Evolutionary conservation across 768 basidiomycete genomes (phyloP), one percentile per base, ranked within the genome.

Genomic region (Lepiota venenata): DNA sequence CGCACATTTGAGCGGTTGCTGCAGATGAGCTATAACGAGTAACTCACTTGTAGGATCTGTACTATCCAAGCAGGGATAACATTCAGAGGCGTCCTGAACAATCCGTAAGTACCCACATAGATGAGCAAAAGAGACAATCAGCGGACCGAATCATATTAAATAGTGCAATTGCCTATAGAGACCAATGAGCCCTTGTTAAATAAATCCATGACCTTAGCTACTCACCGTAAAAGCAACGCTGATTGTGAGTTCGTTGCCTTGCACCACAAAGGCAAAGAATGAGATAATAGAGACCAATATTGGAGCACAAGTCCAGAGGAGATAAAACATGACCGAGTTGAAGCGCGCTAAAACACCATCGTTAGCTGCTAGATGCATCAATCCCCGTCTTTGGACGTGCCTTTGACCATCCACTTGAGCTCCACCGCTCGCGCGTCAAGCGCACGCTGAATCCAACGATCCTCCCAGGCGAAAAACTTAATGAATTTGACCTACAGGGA

Each of bases 391-490:
- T 37, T 21, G 42, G 50, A 36, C 66, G 1, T 27, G 87, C 87
- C 66, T 75, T 87, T 87, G 54, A 88, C 68, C 77, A 93, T 77
- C 86, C 90, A 91, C 51, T 77, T 70, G 69, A 94, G 76, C 71
- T 95, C 93, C 12, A 70, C 69, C 39, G 78, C 77, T 56, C 93
- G 75, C 2, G 87, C 81, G 40, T 85, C 83, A 52, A 84, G 63
- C 0, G 78, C 83, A 11, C 83, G 76, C 22, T 78, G 68, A 40
- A 88, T 87, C 91, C 91, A 92, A 11, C 80, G 77, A 39, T 84
- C 78, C 59, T 89, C 87, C 79, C 88, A 91, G 1, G 88, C 88
- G 57, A 91, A 91, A 74, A 91, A 89, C 66, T 91, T 89, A 74
- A 88, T 84, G 62, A 88, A 87, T 67, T 87, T 87, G 52, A 86